Evolutionary conservation across 805 yeast genomes (phyloP).

Genomic region (Isabelozyma heimii): DNA sequence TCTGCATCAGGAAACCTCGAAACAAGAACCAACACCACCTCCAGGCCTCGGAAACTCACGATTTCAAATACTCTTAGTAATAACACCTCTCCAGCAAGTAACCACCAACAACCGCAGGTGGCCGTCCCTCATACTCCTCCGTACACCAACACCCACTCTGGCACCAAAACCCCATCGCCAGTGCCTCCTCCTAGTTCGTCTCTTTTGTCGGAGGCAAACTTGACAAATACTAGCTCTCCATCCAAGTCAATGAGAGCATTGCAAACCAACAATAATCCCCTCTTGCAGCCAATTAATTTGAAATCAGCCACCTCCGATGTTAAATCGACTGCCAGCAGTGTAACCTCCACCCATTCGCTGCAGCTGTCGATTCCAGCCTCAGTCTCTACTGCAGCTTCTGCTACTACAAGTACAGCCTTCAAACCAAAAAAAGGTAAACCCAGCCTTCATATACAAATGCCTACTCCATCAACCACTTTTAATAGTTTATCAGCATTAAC

Average conservation of each 20-base stretch:
- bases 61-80: constrained; percentile 34
- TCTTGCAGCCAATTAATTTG: constrained; percentile 56
- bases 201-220: constrained; percentile 9
- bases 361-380: background rate
- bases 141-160: constrained; percentile 32
- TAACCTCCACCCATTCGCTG: background rate
- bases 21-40: constrained; percentile 18
- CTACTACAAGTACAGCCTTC: constrained; percentile 2
- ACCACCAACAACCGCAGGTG: constrained; percentile 2
- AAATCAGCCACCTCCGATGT: constrained; percentile 17
- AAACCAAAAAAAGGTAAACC: constrained; percentile 47
- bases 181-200: constrained; percentile 23
- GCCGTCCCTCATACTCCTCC: constrained; percentile 35
- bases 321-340: background rate
- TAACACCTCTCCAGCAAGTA: constrained; percentile 16
- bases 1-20: constrained; percentile 41
- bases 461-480: constrained; percentile 52
- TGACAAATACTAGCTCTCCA: constrained; percentile 30
- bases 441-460: constrained; percentile 69
- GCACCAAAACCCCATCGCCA: constrained; percentile 36
- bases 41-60: constrained; percentile 36
- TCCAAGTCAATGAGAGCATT: constrained; percentile 51
- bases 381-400: constrained; percentile 1
- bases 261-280: constrained; percentile 41
- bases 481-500: constrained; percentile 37